Evolutionary conservation across 768 basidiomycete species (phyloP).

Genomic region (Lenzites betulinus): DNA sequence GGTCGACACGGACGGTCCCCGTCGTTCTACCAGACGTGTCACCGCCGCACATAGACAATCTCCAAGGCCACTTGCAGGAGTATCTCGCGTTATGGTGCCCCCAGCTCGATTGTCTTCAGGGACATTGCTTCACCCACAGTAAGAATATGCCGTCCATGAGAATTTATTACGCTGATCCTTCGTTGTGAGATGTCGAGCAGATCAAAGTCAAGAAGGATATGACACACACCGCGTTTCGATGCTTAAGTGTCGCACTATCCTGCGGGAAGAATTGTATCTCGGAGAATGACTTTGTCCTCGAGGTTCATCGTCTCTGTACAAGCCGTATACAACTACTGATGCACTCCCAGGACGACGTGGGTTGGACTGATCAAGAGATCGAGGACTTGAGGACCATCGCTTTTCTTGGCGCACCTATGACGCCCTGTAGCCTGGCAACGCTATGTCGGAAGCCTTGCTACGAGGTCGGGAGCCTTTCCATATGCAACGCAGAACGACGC

Average conservation of each 20-base stretch:
- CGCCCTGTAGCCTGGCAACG: slow-evolving; percentile 56
- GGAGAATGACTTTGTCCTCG: not conserved
- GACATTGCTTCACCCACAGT: slow-evolving; percentile 28
- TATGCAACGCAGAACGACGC: not conserved
- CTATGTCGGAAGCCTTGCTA: slow-evolving; percentile 60
- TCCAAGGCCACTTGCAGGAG: slow-evolving; percentile 20
- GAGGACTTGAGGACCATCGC: slow-evolving; percentile 43
- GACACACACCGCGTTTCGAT: not conserved
- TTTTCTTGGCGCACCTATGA: slow-evolving; percentile 44
- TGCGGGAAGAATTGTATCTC: slow-evolving; percentile 5
- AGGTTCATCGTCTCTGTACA: not conserved
- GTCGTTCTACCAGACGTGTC: slow-evolving; percentile 5
- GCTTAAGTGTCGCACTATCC: not conserved
- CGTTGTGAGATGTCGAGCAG: not conserved
- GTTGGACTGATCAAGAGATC: slow-evolving; percentile 31
- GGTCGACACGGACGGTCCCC: not conserved
- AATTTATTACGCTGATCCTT: not conserved
- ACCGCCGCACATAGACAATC: slow-evolving; percentile 12
- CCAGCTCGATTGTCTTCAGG: slow-evolving; percentile 25
- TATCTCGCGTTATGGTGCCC: slow-evolving; percentile 27
- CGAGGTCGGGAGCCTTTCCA: slow-evolving; percentile 43
- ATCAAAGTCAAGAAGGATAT: not conserved
- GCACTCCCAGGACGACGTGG: slow-evolving; percentile 2
- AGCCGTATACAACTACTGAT: too few relatives aligned
- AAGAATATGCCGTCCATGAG: not conserved